Base-by-base conservation (phyloP, 164 flowering plant species). In the Taxillus chinensis region DNA sequence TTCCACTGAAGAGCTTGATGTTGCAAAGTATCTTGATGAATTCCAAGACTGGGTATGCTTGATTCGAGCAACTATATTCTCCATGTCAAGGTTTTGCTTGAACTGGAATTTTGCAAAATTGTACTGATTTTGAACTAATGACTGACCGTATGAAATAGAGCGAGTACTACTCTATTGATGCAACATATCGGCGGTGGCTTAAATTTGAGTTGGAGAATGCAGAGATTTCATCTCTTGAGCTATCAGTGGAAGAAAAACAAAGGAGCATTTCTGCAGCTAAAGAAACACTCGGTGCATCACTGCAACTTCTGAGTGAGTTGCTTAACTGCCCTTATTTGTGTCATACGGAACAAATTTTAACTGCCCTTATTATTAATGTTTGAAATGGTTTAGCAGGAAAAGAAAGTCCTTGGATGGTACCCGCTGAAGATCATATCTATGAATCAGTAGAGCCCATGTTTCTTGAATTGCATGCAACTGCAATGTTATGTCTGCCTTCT, bases 141-240 rank as follows among this genome's bases (percentile, higher is more conserved):
- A 12, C 40, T 55, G 13, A 43, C 10, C 45, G 69, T 41, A 70
- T 50, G 3, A 45, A n/a, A 57, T 71, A 93, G 99, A 82, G 83
- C 41, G 95, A 87, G 72, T 93, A 84, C 74, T 93, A 86, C 70
- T 90, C 99, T 49, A 87, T 92, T 74, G 99, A 93, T 79, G 99
- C 95, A 65, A 87, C 84, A 13, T 93, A 89, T 65, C 86, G 99
- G 58, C 82, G 83, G 45, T 90, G 97, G 99, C 96, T 95, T 62
- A 83, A 95, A 74, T 58, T 83, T 66, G 86, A 91, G 61, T 60
- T 82, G 70, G 92, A 82, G 75, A 89, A 81, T 78, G 80, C 86
- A 8, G 88, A 86, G 54, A 82, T 82, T 67, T 62, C 96, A 58
- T 68, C 76, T 14, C 48, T 45, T 57, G 86, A 89, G 57, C 80